These are phyloP conservation scores for Metschnikowia hibisci DNA, from an alignment of 805 yeast genomes.

Conservation along the genomic window DNA sequence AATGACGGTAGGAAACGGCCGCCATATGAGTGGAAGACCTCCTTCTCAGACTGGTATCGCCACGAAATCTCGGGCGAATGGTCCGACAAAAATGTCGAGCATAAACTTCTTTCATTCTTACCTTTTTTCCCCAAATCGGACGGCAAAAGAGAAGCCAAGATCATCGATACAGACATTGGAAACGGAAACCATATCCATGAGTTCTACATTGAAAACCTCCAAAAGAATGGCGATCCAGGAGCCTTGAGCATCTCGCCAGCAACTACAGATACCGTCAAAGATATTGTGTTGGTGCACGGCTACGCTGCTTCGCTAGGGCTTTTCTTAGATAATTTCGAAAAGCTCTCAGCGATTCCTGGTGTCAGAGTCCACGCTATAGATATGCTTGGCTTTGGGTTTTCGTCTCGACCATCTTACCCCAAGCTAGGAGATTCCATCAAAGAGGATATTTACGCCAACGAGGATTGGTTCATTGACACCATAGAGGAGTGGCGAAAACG, in stretches of 20 bases:
- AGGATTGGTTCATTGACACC: slow-evolving; percentile 43
- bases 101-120: slow-evolving; percentile 47
- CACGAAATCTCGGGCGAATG: slow-evolving; percentile 13
- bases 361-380: slow-evolving; percentile 64
- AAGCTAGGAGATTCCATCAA: slow-evolving; percentile 25
- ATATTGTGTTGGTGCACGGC: slow-evolving; percentile 81
- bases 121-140: slow-evolving; percentile 59
- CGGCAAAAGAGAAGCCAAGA: slow-evolving; percentile 41
- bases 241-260: slow-evolving; percentile 2
- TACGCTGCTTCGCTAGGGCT: slow-evolving; percentile 90
- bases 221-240: slow-evolving; percentile 26
- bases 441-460: slow-evolving; percentile 34
- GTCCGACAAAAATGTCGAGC: slow-evolving; percentile 30
- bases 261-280: slow-evolving; percentile 25
- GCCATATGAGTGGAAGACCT: slow-evolving; percentile 14
- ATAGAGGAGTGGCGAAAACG: slow-evolving; percentile 41
- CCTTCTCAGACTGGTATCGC: slow-evolving; percentile 16
- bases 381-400: slow-evolving; percentile 67
- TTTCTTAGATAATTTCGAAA: slow-evolving; percentile 65
- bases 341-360: slow-evolving; percentile 46
- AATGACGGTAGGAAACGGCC: slow-evolving; percentile 15
- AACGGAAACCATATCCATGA: slow-evolving; percentile 68
- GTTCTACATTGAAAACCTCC: slow-evolving; percentile 53
- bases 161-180: slow-evolving; percentile 55
- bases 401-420: slow-evolving; percentile 52